Conservation (phyloP, 805 yeast species). For the Saturnispora kantuleensis region DNA sequence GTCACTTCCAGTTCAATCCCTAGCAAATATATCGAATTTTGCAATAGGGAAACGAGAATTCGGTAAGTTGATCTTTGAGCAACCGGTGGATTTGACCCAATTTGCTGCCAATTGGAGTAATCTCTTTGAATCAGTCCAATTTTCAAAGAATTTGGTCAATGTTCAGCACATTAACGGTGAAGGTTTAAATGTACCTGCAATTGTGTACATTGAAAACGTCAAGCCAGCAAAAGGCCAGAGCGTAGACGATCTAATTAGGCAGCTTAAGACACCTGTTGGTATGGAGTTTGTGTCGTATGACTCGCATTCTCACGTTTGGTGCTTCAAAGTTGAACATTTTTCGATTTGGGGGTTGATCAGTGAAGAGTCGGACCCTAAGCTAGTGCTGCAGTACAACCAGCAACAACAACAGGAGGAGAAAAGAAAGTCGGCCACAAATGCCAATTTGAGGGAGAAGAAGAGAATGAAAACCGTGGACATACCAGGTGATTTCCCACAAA, state of each 20-base stretch:
- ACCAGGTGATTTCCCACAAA: constrained; percentile 13
- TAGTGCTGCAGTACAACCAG: constrained; percentile 23
- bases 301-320: constrained; percentile 65
- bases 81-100: constrained; percentile 58
- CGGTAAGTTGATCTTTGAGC: constrained; percentile 58
- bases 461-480: constrained; percentile 6
- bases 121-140: constrained; percentile 33
- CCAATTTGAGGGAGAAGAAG: too few species aligned
- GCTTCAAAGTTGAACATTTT: constrained; percentile 80
- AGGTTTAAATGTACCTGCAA: constrained; percentile 72
- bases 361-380: constrained; percentile 47
- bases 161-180: constrained; percentile 59
- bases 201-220: constrained; percentile 53
- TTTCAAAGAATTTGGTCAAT: constrained; percentile 43
- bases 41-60: constrained; percentile 57
- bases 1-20: constrained; percentile 32
- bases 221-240: constrained; percentile 18
- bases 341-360: constrained; percentile 88
- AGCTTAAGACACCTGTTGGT: constrained; percentile 47
- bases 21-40: constrained; percentile 47
- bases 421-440: constrained; percentile 9
- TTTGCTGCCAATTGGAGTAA: constrained; percentile 34
- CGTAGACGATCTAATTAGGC: constrained; percentile 26
- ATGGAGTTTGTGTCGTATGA: constrained; percentile 77
- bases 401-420: constrained; percentile 18